Conservation (phyloP, 1,284 basidiomycete genomes). For the Phellinidium pouzarii region DNA sequence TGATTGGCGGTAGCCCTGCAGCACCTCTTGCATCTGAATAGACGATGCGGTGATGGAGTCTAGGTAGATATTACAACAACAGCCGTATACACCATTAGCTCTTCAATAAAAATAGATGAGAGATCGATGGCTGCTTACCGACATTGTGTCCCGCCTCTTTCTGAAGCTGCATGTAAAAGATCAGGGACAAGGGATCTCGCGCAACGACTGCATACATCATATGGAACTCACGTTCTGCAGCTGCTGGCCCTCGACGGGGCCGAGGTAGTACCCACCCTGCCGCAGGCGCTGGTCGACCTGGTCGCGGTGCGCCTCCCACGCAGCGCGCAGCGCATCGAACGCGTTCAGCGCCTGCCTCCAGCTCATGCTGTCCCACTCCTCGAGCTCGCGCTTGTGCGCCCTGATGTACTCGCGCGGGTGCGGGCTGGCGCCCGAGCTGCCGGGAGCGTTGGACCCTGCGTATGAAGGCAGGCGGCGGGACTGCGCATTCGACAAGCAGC, state of each 20-base stretch:
- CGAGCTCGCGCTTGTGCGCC: constrained; percentile 45
- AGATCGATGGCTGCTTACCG: constrained; percentile 31
- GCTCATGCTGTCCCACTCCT: constrained; percentile 48
- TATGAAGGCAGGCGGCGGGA: constrained; percentile 23
- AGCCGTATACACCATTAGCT: not conserved
- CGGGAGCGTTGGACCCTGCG: constrained; percentile 12
- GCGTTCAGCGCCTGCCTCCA: constrained; percentile 51
- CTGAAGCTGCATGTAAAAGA: constrained; percentile 39
- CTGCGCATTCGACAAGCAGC: constrained; percentile 18
- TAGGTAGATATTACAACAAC: not conserved
- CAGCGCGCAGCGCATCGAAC: constrained; percentile 46
- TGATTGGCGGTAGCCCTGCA: constrained; percentile 51
- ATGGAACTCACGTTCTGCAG: constrained; percentile 39
- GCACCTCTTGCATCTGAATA: constrained; percentile 56
- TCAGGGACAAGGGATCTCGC: not conserved
- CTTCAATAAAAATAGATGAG: not conserved
- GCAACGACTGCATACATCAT: not conserved
- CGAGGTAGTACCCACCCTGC: constrained; percentile 28
- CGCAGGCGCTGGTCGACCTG: constrained; percentile 37
- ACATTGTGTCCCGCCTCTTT: constrained; percentile 45
- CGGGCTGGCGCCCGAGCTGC: constrained; percentile 22
- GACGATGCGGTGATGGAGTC: constrained; percentile 49
- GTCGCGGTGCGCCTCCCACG: constrained; percentile 42
- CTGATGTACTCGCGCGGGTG: constrained; percentile 55
- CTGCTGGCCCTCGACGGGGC: constrained; percentile 40